Evolutionary conservation across 2,329 filamentous ascomycete genomes (phyloP).

Genomic region (Aspergillus unguis): DNA sequence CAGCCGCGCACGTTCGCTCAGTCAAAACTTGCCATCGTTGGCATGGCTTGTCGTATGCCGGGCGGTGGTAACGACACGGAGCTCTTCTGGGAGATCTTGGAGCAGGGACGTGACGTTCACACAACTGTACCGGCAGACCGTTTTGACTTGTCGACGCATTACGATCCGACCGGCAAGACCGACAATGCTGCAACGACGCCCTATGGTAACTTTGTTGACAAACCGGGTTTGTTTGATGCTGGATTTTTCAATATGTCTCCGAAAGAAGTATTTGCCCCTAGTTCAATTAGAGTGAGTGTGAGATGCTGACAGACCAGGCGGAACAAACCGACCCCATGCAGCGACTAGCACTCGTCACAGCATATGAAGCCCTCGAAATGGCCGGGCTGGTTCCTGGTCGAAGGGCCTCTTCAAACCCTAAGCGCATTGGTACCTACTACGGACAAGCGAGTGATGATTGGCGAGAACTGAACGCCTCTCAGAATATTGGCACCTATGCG

Average conservation of each 20-base stretch:
- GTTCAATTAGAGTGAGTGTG: background rate
- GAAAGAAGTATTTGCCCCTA: slow-evolving; percentile 42
- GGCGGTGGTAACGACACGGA: slow-evolving; percentile 24
- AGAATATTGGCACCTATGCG: slow-evolving; percentile 67
- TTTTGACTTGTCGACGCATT: slow-evolving; percentile 35
- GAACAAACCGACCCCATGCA: slow-evolving; percentile 77
- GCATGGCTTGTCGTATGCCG: slow-evolving; percentile 21
- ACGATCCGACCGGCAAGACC: slow-evolving; percentile 31
- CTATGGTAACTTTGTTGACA: slow-evolving; percentile 39
- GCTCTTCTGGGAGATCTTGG: slow-evolving; percentile 37
- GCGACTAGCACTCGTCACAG: slow-evolving; percentile 69
- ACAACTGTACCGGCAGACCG: slow-evolving; percentile 29
- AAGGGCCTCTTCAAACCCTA: slow-evolving; percentile 59
- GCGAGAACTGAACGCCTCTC: slow-evolving; percentile 64
- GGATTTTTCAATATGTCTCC: slow-evolving; percentile 56
- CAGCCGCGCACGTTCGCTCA: slow-evolving; percentile 8
- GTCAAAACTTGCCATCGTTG: slow-evolving; percentile 28
- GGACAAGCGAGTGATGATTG: slow-evolving; percentile 66
- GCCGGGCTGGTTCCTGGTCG: slow-evolving; percentile 69
- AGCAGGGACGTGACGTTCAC: slow-evolving; percentile 31
- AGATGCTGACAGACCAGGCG: slow-evolving; percentile 47
- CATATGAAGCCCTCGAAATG: slow-evolving; percentile 77
- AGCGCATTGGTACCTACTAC: slow-evolving; percentile 67
- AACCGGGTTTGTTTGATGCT: slow-evolving; percentile 39
- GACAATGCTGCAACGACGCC: slow-evolving; percentile 31